A percentile compares a stretch with the other conserved stretches of the same genome.
Evolutionary conservation across 768 basidiomycete genomes (phyloP).

Genomic region (Pholiota conissans): DNA sequence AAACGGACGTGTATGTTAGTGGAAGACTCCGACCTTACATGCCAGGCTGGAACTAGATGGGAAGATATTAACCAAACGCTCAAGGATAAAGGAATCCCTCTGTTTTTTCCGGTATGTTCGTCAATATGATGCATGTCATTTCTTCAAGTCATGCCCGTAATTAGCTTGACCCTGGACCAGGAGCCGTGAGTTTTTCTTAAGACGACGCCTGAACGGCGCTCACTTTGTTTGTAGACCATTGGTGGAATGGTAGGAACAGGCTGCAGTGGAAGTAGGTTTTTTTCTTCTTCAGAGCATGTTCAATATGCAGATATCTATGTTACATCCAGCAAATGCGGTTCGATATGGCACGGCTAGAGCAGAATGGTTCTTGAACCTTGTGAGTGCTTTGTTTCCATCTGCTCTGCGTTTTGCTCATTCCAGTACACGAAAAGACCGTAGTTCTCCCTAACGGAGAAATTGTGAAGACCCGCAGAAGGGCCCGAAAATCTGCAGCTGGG

Average conservation of each 20-base stretch:
- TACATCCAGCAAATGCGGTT: constrained; percentile 66
- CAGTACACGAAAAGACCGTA: constrained; percentile 56
- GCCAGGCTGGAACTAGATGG: constrained; percentile 78
- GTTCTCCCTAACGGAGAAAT: constrained; percentile 85
- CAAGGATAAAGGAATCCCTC: constrained; percentile 64
- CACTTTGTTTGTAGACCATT: constrained; percentile 52
- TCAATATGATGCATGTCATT: no score
- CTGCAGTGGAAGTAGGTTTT: constrained; percentile 73
- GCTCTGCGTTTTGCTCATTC: background rate
- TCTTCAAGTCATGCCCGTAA: background rate
- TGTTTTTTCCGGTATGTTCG: constrained; percentile 80
- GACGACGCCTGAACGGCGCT: background rate
- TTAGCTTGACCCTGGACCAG: constrained; percentile 73
- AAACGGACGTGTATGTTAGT: constrained; percentile 36
- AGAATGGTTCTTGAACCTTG: constrained; percentile 86
- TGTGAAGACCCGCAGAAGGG: constrained; percentile 79
- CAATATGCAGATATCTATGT: background rate
- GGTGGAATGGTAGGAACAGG: constrained; percentile 90
- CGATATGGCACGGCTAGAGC: constrained; percentile 86
- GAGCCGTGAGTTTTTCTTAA: constrained; percentile 48
- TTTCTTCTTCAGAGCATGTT: background rate
- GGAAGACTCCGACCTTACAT: constrained; percentile 70
- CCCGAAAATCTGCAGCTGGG: constrained; percentile 84
- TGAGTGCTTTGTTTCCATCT: constrained; percentile 30
- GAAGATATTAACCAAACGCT: constrained; percentile 75